Conservation (phyloP, 805 yeast genomes). For the Kuraishia hungarica region DNA sequence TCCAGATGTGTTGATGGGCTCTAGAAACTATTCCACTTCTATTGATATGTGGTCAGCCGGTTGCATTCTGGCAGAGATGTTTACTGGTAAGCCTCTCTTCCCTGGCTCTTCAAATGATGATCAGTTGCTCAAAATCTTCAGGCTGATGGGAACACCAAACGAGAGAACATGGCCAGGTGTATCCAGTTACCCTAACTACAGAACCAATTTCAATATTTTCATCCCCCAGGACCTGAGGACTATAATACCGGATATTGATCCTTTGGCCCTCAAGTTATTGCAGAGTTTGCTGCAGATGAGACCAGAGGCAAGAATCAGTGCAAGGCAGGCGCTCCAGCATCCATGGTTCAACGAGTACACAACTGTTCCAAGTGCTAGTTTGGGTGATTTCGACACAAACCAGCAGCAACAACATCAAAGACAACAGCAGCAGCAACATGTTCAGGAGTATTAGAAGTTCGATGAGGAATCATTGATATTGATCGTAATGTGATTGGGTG, state of each 20-base stretch:
- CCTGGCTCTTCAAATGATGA: conserved; percentile 97
- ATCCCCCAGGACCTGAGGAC: conserved; percentile 79
- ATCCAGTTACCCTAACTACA: conserved; percentile 79
- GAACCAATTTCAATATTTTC: conserved; percentile 75
- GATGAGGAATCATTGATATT: too few relatives aligned
- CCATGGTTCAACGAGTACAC: conserved; percentile 79
- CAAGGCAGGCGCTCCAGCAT: conserved; percentile 55
- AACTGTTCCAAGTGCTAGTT: conserved; percentile 1
- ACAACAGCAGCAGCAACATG: not conserved
- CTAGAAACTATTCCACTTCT: conserved; percentile 91
- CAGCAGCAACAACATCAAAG: not conserved
- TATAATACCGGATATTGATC: conserved; percentile 61
- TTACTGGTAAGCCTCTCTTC: conserved; percentile 93
- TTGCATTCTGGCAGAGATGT: conserved; percentile 96
- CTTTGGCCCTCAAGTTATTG: conserved; percentile 59
- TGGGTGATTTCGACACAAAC: not conserved
- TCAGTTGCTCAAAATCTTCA: conserved; percentile 84
- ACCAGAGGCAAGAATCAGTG: conserved; percentile 52
- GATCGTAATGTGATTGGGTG: too few relatives aligned
- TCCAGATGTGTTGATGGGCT: conserved; percentile 92
- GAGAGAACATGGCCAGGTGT: conserved; percentile 98
- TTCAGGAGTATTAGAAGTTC: not conserved
- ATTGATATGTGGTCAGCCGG: conserved; percentile 99
- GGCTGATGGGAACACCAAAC: conserved; percentile 93
- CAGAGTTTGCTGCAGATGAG: conserved; percentile 51